phyloP scores from a whole-genome alignment of 2,329 filamentous ascomycete species.

The Phialophora tarda region DNA sequence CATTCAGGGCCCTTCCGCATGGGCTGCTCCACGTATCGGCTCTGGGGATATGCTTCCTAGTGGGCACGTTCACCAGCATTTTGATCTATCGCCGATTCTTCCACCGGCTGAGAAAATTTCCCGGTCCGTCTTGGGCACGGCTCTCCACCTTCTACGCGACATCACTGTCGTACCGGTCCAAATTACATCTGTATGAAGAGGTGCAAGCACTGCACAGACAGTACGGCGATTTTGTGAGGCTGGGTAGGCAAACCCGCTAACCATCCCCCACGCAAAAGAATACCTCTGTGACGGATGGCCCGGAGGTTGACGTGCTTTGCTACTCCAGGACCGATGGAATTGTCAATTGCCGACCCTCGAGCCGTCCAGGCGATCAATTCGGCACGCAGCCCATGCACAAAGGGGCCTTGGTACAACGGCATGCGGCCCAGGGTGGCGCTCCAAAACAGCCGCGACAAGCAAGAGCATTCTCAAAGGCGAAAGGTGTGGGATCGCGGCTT shows the following conservation, averaged over 20 bases:
- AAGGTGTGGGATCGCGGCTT: conserved; percentile 45
- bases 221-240: conserved; percentile 43
- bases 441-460: conserved; percentile 37
- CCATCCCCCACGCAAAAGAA: neutral
- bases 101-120: conserved; percentile 41
- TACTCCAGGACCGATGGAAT: conserved; percentile 33
- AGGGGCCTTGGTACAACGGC: conserved; percentile 41
- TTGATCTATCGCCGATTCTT: conserved; percentile 41
- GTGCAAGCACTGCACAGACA: conserved; percentile 37
- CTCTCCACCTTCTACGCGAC: conserved; percentile 26
- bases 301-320: neutral
- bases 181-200: conserved; percentile 26
- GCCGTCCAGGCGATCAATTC: conserved; percentile 35
- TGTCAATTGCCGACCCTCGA: conserved; percentile 36
- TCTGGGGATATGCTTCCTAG: neutral
- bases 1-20: neutral
- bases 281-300: no score
- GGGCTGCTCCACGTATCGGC: neutral
- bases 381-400: conserved; percentile 35
- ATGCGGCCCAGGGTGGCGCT: conserved; percentile 38
- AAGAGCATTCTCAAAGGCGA: conserved; percentile 36
- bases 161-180: conserved; percentile 21
- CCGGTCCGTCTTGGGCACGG: conserved; percentile 39
- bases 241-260: conserved; percentile 31
- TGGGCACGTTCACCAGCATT: conserved; percentile 36